Conservation (phyloP, 2,329 filamentous ascomycete genomes). For the Hypoxylon sp. region DNA sequence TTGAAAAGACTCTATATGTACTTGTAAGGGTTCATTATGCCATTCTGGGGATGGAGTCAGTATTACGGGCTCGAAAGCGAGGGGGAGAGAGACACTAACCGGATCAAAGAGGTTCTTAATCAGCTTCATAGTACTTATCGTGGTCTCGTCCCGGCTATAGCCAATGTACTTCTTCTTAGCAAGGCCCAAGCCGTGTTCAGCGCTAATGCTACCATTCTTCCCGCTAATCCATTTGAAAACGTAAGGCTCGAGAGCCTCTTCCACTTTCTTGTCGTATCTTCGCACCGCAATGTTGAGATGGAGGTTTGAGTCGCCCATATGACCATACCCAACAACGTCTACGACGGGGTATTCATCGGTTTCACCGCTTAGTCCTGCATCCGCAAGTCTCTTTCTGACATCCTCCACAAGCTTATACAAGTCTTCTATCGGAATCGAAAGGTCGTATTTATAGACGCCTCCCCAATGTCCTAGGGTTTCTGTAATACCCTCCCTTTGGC, state of each 20-base stretch:
- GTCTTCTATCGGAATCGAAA: slow-evolving; percentile 90
- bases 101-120: slow-evolving; percentile 96
- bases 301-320: slow-evolving; percentile 97
- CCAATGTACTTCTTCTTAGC: slow-evolving; percentile 97
- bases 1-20: slow-evolving; percentile 73
- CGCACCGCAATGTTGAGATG: slow-evolving; percentile 91
- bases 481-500: slow-evolving; percentile 92
- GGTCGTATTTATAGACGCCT: slow-evolving; percentile 98
- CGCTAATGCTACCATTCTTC: slow-evolving; percentile 92
- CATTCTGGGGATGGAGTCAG: slow-evolving; percentile 74
- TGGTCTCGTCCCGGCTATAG: slow-evolving; percentile 90
- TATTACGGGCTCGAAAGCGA: slow-evolving; percentile 21
- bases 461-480: slow-evolving; percentile 92
- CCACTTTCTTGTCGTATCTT: slow-evolving; percentile 87
- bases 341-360: slow-evolving; percentile 83
- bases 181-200: slow-evolving; percentile 93
- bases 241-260: slow-evolving; percentile 90
- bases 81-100: slow-evolving; percentile 68
- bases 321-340: slow-evolving; percentile 94
- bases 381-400: slow-evolving; percentile 77
- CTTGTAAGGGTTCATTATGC: slow-evolving; percentile 99
- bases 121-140: slow-evolving; percentile 93
- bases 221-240: slow-evolving; percentile 97
- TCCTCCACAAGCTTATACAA: slow-evolving; percentile 94
- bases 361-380: slow-evolving; percentile 83